A percentile compares a stretch with the other conserved stretches of the same genome.
These are phyloP conservation scores for Umbelopsis vinacea DNA, from an alignment of 192 early-diverging fungal genomes.

Conservation along the genomic window DNA sequence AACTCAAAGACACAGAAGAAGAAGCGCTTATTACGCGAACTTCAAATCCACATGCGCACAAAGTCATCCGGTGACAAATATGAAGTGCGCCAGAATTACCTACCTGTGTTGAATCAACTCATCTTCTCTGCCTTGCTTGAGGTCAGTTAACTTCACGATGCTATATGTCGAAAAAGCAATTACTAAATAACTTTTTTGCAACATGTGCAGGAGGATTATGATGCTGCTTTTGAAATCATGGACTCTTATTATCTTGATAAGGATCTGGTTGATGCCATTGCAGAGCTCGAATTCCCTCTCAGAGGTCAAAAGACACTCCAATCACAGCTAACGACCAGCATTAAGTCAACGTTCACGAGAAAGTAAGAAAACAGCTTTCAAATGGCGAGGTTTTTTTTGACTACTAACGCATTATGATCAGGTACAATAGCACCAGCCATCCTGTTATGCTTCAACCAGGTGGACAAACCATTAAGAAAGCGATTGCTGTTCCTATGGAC, in stretches of 20 bases:
- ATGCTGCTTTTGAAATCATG: constrained; percentile 82
- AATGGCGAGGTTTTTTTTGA: not conserved
- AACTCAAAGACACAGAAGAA: constrained; percentile 81
- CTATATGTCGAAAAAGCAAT: not conserved
- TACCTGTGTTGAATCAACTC: constrained; percentile 69
- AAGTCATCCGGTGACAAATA: constrained; percentile 82
- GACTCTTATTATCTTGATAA: constrained; percentile 90
- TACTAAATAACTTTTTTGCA: not conserved
- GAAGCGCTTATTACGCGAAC: constrained; percentile 71
- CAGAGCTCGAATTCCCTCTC: constrained; percentile 74
- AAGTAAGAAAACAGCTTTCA: constrained; percentile 49
- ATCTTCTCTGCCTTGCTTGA: constrained; percentile 61
- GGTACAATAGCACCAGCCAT: constrained; percentile 68
- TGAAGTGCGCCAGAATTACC: constrained; percentile 85
- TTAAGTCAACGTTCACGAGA: constrained; percentile 83
- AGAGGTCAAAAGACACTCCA: constrained; percentile 40
- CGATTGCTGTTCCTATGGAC: constrained; percentile 39
- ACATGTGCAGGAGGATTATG: constrained; percentile 59
- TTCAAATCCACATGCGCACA: constrained; percentile 89
- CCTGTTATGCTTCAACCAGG: constrained; percentile 54
- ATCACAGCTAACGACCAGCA: constrained; percentile 60
- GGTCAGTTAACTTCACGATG: constrained; percentile 32
- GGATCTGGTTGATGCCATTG: constrained; percentile 86
- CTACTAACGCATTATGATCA: constrained; percentile 2
- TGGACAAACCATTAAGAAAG: constrained; percentile 33